Evolutionary conservation across 495 filamentous ascomycete genomes (phyloP).

Genomic region (Umbilicaria muhlenbergii): DNA sequence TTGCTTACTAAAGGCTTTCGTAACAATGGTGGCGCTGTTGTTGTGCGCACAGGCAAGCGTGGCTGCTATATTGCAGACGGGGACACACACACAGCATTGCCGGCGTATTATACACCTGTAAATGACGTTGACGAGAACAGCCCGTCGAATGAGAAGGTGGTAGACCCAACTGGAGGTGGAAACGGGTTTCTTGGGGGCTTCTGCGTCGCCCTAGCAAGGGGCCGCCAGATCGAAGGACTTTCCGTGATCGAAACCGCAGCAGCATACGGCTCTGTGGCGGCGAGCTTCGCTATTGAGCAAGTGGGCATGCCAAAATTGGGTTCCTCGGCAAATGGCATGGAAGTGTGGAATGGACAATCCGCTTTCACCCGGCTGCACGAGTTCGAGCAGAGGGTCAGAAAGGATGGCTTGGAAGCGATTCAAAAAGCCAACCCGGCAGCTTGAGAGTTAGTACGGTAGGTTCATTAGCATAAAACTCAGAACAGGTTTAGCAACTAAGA

Average conservation of each 20-base stretch:
- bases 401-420: slow-evolving; percentile 21
- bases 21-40: slow-evolving; percentile 28
- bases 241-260: slow-evolving; percentile 25
- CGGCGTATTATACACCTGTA: slow-evolving; percentile 38
- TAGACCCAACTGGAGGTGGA: slow-evolving; percentile 92
- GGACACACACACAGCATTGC: slow-evolving; percentile 27
- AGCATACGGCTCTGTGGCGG: slow-evolving; percentile 66
- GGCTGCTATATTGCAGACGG: slow-evolving; percentile 37
- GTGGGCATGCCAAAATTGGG: slow-evolving; percentile 60
- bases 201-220: slow-evolving; percentile 4
- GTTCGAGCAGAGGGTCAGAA: slow-evolving; percentile 22
- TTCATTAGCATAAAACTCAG: too few relatives aligned
- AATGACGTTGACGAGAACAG: slow-evolving; percentile 1
- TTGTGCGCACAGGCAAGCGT: slow-evolving; percentile 39
- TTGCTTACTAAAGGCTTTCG: slow-evolving; percentile 41
- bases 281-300: slow-evolving; percentile 90
- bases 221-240: neutral
- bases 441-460: too few relatives aligned
- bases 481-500: neutral
- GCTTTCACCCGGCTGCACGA: slow-evolving; percentile 38
- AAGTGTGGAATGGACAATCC: slow-evolving; percentile 61
- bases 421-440: slow-evolving; percentile 30
- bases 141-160: slow-evolving; percentile 33
- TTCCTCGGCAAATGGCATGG: slow-evolving; percentile 33
- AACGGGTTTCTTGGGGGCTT: slow-evolving; percentile 77